Evolutionary conservation across 2,329 filamentous ascomycete species (phyloP).

Genomic region (Penicillium sp.): DNA sequence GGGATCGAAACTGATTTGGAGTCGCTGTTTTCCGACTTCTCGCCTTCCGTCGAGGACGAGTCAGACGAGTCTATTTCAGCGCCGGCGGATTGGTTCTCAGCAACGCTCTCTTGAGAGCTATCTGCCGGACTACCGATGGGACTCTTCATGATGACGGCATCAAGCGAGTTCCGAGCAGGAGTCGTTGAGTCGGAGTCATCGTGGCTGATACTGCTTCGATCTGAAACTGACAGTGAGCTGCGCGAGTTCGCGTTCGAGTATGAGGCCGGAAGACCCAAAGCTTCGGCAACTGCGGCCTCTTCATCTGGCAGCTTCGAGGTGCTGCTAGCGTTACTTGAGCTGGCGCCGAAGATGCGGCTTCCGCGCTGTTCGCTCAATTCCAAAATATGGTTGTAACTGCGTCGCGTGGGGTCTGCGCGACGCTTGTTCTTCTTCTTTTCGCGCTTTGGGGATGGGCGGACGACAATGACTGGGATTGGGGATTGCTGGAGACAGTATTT

Average conservation of each 20-base stretch:
- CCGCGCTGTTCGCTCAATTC: constrained; percentile 60
- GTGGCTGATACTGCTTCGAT: constrained; percentile 35
- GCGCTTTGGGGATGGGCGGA: constrained; percentile 82
- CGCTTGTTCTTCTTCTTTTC: constrained; percentile 89
- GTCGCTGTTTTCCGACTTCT: neutral
- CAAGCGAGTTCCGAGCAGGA: constrained; percentile 25
- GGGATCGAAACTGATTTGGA: constrained; percentile 16
- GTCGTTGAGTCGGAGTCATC: constrained; percentile 28
- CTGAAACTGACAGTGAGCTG: constrained; percentile 38
- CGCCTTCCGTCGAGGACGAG: neutral
- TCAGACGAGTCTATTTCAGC: constrained; percentile 4
- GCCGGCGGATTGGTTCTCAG: constrained; percentile 7
- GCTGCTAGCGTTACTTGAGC: constrained; percentile 49
- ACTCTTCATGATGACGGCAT: constrained; percentile 27
- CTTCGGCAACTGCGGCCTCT: constrained; percentile 54
- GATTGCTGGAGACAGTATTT: constrained; percentile 95
- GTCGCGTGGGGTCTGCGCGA: constrained; percentile 71
- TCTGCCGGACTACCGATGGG: constrained; percentile 25
- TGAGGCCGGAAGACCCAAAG: constrained; percentile 46
- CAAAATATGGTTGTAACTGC: constrained; percentile 77
- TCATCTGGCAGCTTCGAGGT: constrained; percentile 48
- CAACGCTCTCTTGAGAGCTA: constrained; percentile 29
- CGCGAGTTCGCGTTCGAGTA: constrained; percentile 33
- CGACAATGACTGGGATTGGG: constrained; percentile 89
- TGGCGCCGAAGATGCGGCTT: constrained; percentile 55